Evolutionary conservation across 768 basidiomycete genomes (phyloP).

Genomic region (Termitomyces sp.): DNA sequence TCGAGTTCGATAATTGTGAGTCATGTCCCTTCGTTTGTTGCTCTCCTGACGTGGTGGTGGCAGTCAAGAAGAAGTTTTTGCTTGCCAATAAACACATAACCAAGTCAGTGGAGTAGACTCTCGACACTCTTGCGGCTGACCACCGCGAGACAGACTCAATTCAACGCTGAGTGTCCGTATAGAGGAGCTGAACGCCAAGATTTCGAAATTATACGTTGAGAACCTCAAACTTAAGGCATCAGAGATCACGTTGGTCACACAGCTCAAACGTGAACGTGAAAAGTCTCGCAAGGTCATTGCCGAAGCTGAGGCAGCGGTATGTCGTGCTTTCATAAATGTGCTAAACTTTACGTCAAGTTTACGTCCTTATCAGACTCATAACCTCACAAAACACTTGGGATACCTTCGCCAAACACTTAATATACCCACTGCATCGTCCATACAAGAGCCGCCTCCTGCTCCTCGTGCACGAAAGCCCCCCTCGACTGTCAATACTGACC

Average conservation of each 20-base stretch:
- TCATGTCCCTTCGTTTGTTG: slow-evolving; percentile 8
- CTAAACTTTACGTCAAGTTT: slow-evolving; percentile 9
- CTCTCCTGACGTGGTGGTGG: slow-evolving; percentile 25
- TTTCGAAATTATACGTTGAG: slow-evolving; percentile 77
- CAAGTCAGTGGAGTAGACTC: slow-evolving; percentile 46
- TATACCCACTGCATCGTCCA: slow-evolving; percentile 25
- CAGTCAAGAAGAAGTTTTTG: slow-evolving; percentile 91
- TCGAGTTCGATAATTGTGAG: slow-evolving; percentile 84
- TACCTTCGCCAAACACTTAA: slow-evolving; percentile 60
- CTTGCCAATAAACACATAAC: slow-evolving; percentile 91
- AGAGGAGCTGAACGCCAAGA: slow-evolving; percentile 79
- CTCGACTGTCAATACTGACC: slow-evolving; percentile 27
- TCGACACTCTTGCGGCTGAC: not conserved
- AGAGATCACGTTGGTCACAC: slow-evolving; percentile 67
- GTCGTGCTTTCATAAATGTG: slow-evolving; percentile 11
- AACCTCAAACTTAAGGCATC: slow-evolving; percentile 78
- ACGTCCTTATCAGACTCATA: slow-evolving; percentile 38
- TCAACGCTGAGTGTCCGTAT: slow-evolving; percentile 79
- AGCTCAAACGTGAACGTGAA: slow-evolving; percentile 77
- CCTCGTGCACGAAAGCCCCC: slow-evolving; percentile 46
- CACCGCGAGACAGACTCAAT: slow-evolving; percentile 52
- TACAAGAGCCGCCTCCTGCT: slow-evolving; percentile 40
- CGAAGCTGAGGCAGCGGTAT: slow-evolving; percentile 72
- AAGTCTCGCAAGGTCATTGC: slow-evolving; percentile 66
- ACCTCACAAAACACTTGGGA: slow-evolving; percentile 59